Conservation (phyloP, 176 grass and related monocot genomes). For the Eleusine indica region DNA sequence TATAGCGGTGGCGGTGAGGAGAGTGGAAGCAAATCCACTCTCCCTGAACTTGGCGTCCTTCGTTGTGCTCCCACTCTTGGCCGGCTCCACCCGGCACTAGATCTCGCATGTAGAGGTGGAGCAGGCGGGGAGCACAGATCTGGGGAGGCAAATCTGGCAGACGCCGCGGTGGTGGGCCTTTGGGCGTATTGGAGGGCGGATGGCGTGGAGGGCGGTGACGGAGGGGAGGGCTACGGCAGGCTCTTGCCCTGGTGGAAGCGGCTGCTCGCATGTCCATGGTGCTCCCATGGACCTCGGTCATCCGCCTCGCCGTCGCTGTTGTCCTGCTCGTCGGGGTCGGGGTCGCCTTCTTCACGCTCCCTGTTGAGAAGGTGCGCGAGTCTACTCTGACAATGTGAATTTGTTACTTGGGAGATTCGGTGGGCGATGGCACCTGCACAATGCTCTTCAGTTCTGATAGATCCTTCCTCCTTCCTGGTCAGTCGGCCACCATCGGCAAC, state of each 20-base stretch:
- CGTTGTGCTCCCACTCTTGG: too few relatives aligned
- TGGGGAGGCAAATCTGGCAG: slow-evolving; percentile 67
- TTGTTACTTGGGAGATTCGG: not conserved
- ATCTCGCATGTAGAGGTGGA: too few relatives aligned
- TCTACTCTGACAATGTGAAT: not conserved
- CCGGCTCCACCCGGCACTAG: too few relatives aligned
- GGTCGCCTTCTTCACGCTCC: slow-evolving; percentile 79
- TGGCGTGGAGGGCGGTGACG: slow-evolving; percentile 53
- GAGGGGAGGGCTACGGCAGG: slow-evolving; percentile 55
- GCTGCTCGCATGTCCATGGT: slow-evolving; percentile 63
- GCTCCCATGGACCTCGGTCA: slow-evolving; percentile 69
- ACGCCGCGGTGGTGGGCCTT: slow-evolving; percentile 69
- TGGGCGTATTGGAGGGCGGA: slow-evolving; percentile 58
- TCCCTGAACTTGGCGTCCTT: too few relatives aligned
- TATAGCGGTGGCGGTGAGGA: too few relatives aligned
- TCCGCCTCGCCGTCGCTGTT: slow-evolving; percentile 64
- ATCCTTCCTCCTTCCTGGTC: too few relatives aligned
- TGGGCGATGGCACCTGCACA: not conserved
- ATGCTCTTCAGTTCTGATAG: too few relatives aligned
- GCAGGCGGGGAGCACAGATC: not conserved
- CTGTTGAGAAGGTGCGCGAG: slow-evolving; percentile 74
- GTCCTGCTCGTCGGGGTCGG: slow-evolving; percentile 59
- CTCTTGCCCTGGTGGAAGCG: slow-evolving; percentile 70
- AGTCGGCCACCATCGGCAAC: too few relatives aligned
- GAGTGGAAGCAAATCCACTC: too few relatives aligned